Evolutionary conservation across 768 basidiomycete species (phyloP).

Genomic region (Leucocoprinus leucothites): DNA sequence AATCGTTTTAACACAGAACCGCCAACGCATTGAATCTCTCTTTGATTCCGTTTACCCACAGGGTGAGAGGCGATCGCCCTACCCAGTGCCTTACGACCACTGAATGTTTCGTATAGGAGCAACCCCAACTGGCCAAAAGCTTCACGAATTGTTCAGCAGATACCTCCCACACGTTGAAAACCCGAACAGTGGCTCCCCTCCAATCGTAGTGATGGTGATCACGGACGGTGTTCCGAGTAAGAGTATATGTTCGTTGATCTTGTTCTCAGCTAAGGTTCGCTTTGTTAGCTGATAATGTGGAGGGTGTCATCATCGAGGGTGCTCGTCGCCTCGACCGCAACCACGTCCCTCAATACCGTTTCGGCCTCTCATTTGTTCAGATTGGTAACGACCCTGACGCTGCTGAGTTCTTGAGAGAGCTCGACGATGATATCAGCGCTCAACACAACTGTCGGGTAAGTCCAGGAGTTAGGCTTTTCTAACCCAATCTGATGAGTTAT

Average conservation of each 20-base stretch:
- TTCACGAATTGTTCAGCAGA: slow-evolving; percentile 14
- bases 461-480: neutral
- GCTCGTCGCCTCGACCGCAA: slow-evolving; percentile 11
- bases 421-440: slow-evolving; percentile 9
- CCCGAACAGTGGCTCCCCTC: neutral
- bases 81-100: no score
- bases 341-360: neutral
- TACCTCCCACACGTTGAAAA: slow-evolving; percentile 19
- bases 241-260: neutral
- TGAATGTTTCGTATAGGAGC: no score
- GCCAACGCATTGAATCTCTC: slow-evolving; percentile 10
- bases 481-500: neutral
- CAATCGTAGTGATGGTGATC: slow-evolving; percentile 9
- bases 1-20: slow-evolving; percentile 5
- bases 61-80: slow-evolving; percentile 1
- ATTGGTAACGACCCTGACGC: slow-evolving; percentile 12
- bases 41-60: slow-evolving; percentile 15
- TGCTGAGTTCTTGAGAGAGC: slow-evolving; percentile 9
- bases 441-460: slow-evolving; percentile 5
- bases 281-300: slow-evolving; percentile 2
- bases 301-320: neutral
- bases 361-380: slow-evolving; percentile 11
- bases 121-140: slow-evolving; percentile 17
- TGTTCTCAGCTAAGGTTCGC: neutral
- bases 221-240: slow-evolving; percentile 12